phyloP scores from a whole-genome alignment of 192 early-diverging fungal species.

The Piromyces sp. region DNA sequence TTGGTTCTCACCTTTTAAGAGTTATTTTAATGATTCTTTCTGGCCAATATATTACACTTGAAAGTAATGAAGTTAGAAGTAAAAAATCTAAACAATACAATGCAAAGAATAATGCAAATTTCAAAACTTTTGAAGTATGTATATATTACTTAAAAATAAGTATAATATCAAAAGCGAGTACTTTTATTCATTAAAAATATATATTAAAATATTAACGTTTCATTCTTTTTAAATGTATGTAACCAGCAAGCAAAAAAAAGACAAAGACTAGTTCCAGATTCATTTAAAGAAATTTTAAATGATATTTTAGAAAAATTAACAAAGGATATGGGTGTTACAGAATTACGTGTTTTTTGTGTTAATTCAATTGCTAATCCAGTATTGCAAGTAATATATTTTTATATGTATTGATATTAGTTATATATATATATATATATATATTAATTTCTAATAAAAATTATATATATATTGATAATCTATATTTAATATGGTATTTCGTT shows the following conservation, averaged over 20 bases:
- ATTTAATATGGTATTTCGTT: too few species aligned
- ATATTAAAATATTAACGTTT: too few species aligned
- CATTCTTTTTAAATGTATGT: too few species aligned
- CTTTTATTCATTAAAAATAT: too few species aligned
- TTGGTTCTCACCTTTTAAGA: slow-evolving; percentile 60
- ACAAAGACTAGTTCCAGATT: slow-evolving; percentile 35
- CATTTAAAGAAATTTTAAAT: slow-evolving; percentile 39
- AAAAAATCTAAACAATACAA: slow-evolving; percentile 50
- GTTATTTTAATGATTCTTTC: slow-evolving; percentile 48
- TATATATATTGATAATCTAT: too few species aligned
- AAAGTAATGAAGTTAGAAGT: slow-evolving; percentile 39
- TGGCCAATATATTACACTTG: slow-evolving; percentile 33
- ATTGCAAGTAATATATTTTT: slow-evolving; percentile 45
- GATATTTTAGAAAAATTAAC: slow-evolving; percentile 28
- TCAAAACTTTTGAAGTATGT: background rate
- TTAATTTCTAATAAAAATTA: too few species aligned
- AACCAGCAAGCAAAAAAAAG: slow-evolving; percentile 2
- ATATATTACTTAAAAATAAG: too few species aligned
- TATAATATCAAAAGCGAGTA: too few species aligned
- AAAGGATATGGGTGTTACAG: slow-evolving; percentile 20
- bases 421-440: too few species aligned
- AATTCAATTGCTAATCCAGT: slow-evolving; percentile 64
- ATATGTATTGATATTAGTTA: too few species aligned
- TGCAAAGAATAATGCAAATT: slow-evolving; percentile 12
- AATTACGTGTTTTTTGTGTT: slow-evolving; percentile 34